A percentile compares a stretch with the other conserved stretches of the same genome.
These are phyloP conservation scores for Solanum hybrid DNA, from an alignment of 305 asterid species.

Conservation along the genomic window DNA sequence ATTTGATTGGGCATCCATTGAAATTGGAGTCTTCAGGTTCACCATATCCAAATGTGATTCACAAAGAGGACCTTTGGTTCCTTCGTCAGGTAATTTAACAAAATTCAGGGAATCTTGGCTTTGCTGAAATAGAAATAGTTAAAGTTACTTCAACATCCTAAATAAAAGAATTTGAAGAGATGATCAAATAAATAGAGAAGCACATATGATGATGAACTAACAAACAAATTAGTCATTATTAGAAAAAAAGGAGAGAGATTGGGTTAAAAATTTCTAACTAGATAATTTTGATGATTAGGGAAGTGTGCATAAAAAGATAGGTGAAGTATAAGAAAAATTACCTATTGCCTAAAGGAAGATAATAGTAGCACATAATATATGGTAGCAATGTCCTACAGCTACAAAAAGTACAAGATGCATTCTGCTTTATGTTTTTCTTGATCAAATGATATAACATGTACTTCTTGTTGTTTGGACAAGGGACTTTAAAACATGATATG, in stretches of 20 bases:
- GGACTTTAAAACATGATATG: background rate
- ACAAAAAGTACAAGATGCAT: background rate
- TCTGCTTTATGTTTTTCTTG: background rate
- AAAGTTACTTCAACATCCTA: background rate
- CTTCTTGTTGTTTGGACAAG: background rate
- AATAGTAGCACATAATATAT: background rate
- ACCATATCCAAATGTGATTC: slow-evolving; percentile 15
- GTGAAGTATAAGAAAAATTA: background rate
- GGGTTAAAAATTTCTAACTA: background rate
- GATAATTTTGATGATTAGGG: background rate
- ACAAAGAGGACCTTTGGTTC: slow-evolving; percentile 19
- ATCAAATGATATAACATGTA: background rate
- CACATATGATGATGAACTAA: background rate
- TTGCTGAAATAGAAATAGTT: slow-evolving; percentile 24
- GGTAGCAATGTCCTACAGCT: background rate
- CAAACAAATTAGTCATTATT: background rate
- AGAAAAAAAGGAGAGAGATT: background rate
- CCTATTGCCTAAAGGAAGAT: background rate
- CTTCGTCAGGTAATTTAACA: slow-evolving; percentile 32
- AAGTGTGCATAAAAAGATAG: background rate
- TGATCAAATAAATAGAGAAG: background rate
- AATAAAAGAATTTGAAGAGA: background rate
- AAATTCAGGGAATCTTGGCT: slow-evolving; percentile 27
- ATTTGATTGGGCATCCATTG: slow-evolving; percentile 28
- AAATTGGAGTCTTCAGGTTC: slow-evolving; percentile 22